Percentiles rank a stretch among this genome's conserved stretches.
phyloP scores from a whole-genome alignment of 2,329 filamentous ascomycete species.

The Aspergillus caelatus region DNA sequence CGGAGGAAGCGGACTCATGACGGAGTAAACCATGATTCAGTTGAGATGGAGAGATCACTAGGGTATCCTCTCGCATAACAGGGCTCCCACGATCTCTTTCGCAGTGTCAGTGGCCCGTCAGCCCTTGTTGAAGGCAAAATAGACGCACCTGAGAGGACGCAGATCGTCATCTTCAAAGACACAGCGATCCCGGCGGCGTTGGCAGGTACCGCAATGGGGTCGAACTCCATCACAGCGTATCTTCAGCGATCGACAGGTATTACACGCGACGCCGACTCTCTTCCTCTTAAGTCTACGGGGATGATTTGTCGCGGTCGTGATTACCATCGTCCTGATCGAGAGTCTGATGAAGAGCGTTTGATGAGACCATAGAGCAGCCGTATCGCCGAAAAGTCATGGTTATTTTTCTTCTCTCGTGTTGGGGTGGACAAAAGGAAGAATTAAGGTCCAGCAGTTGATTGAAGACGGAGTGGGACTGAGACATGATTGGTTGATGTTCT shows the following conservation, averaged over 20 bases:
- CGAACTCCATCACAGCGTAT: constrained; percentile 1
- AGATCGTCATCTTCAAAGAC: background rate
- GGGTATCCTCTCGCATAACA: background rate
- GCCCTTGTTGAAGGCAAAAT: background rate
- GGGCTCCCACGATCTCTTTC: background rate
- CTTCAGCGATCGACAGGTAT: background rate
- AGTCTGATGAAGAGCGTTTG: background rate
- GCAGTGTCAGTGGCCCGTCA: background rate
- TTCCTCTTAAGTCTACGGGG: background rate
- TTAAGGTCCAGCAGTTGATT: background rate
- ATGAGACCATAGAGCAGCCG: background rate
- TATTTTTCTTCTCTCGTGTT: background rate
- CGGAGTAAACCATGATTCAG: background rate
- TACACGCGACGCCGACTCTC: constrained; percentile 1
- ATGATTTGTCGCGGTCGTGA: background rate
- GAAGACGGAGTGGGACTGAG: background rate
- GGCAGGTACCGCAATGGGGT: background rate
- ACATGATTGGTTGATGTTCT: background rate
- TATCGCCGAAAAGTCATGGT: background rate
- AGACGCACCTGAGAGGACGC: background rate
- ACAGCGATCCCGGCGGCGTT: background rate
- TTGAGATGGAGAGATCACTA: background rate
- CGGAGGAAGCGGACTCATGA: background rate
- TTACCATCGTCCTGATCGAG: background rate
- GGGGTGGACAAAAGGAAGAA: background rate